A percentile compares a stretch with the other conserved stretches of the same genome.
Conservation (phyloP, 805 yeast species). For the Ogataea chonburiensis region DNA sequence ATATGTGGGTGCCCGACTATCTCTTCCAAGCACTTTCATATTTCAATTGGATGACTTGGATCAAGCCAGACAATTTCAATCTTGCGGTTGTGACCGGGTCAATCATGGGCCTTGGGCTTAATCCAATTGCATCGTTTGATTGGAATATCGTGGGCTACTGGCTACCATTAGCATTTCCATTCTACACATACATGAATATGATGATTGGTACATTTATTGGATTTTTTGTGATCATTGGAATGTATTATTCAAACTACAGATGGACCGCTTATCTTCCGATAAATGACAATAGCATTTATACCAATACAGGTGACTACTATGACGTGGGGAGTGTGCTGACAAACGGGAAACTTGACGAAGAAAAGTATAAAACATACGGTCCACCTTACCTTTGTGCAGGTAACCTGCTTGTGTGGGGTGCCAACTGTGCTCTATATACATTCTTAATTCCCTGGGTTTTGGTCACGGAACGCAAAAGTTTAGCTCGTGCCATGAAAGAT, state of each 20-base stretch:
- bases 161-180: conserved; percentile 65
- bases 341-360: conserved; percentile 42
- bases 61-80: conserved; percentile 55
- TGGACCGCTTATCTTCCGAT: conserved; percentile 58
- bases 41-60: conserved; percentile 69
- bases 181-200: conserved; percentile 43
- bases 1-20: conserved; percentile 63
- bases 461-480: conserved; percentile 30
- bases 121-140: conserved; percentile 63
- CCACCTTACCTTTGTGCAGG: conserved; percentile 62
- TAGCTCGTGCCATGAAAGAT: conserved; percentile 43
- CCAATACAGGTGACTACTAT: conserved; percentile 50
- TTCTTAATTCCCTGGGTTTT: conserved; percentile 30
- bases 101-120: conserved; percentile 57
- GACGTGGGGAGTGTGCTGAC: conserved; percentile 49
- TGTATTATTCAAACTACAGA: conserved; percentile 51
- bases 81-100: conserved; percentile 67
- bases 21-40: conserved; percentile 56
- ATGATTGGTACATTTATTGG: conserved; percentile 48
- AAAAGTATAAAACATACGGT: conserved; percentile 55
- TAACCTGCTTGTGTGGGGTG: conserved; percentile 59
- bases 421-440: conserved; percentile 60
- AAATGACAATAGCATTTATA: conserved; percentile 47
- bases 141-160: conserved; percentile 61
- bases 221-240: conserved; percentile 53